A percentile compares a stretch with the other conserved stretches of the same genome.
phyloP scores from a whole-genome alignment of 176 grass and related monocot genomes.

The Dactylis glomerata region DNA sequence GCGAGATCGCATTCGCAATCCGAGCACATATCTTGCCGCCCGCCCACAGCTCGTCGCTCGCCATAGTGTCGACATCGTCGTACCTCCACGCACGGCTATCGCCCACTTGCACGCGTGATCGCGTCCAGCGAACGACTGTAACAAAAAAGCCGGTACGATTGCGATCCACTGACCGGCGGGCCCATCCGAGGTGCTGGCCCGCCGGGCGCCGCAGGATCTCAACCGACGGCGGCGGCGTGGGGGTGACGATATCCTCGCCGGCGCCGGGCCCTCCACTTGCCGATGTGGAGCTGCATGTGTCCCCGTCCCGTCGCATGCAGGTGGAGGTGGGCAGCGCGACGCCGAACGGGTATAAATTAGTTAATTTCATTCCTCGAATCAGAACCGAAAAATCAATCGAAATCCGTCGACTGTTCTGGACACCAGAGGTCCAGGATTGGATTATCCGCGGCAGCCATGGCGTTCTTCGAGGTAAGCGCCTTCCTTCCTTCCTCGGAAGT shows the following conservation, averaged over 20 bases:
- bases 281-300: background rate
- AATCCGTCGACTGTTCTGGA: background rate
- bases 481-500: background rate
- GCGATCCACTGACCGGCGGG: background rate
- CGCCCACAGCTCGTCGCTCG: background rate
- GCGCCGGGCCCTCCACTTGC: background rate
- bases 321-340: background rate
- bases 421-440: background rate
- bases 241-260: constrained; percentile 36
- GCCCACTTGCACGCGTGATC: background rate
- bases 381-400: background rate
- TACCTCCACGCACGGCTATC: background rate
- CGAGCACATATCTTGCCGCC: background rate
- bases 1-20: background rate
- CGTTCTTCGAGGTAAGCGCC: constrained; percentile 45
- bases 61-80: constrained; percentile 58
- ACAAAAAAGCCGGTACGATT: background rate
- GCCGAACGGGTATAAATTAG: background rate
- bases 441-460: constrained; percentile 13
- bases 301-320: background rate
- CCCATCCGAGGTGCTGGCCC: background rate
- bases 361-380: background rate
- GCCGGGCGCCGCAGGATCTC: background rate
- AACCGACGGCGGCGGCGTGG: background rate
- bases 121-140: background rate